phyloP scores from a whole-genome alignment of 257 asterid species.

The Datura wrightii region DNA sequence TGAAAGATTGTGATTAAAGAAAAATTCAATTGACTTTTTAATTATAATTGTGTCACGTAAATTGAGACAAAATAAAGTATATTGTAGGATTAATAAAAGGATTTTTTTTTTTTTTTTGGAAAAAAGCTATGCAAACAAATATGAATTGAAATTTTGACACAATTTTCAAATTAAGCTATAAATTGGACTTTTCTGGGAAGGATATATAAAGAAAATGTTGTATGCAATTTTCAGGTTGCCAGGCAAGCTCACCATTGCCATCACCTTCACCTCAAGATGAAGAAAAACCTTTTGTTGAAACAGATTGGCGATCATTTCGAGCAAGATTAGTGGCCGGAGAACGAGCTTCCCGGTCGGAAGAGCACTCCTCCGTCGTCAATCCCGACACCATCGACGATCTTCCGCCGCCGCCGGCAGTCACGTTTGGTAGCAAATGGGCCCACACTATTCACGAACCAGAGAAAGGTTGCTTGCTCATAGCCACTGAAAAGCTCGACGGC shows the following conservation, averaged over 20 bases:
- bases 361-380: constrained; percentile 40
- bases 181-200: background rate
- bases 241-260: constrained; percentile 39
- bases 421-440: constrained; percentile 73
- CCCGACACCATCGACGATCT: constrained; percentile 39
- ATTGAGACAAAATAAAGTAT: too few species aligned
- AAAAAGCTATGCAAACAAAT: background rate
- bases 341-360: constrained; percentile 30
- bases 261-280: constrained; percentile 64
- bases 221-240: constrained; percentile 51
- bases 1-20: too few species aligned
- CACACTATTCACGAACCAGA: constrained; percentile 84
- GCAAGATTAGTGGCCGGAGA: constrained; percentile 73
- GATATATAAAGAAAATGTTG: background rate
- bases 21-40: too few species aligned
- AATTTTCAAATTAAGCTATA: background rate
- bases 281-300: constrained; percentile 40
- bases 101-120: background rate
- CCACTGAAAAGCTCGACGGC: constrained; percentile 85
- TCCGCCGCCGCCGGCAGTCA: constrained; percentile 38
- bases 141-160: too few species aligned
- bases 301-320: constrained; percentile 87
- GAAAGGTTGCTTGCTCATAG: constrained; percentile 74
- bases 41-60: too few species aligned
- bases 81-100: background rate